These are phyloP conservation scores for Dactylis glomerata DNA, from an alignment of 176 grass and related monocot species.

Conservation along the genomic window DNA sequence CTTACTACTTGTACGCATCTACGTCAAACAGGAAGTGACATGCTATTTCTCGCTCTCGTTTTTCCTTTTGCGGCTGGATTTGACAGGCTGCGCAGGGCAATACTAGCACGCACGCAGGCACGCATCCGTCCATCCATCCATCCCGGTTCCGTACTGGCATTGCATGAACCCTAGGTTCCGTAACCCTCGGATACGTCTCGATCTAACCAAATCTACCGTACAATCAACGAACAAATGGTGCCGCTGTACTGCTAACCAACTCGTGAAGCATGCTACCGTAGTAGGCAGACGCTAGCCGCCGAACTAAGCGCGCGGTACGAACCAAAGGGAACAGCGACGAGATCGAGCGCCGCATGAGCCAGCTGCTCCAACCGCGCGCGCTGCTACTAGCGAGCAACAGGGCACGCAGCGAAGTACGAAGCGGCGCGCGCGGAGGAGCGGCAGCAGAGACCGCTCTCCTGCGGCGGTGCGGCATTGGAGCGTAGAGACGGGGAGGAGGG, in stretches of 20 bases:
- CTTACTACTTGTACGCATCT: background rate
- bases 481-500: background rate
- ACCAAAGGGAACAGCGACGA: background rate
- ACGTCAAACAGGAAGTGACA: background rate
- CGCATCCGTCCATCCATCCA: background rate
- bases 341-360: background rate
- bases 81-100: background rate
- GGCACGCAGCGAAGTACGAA: too few species aligned
- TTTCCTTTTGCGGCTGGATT: background rate
- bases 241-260: background rate
- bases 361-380: background rate
- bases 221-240: background rate
- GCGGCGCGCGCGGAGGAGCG: background rate
- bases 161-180: background rate
- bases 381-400: background rate
- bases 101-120: too few species aligned
- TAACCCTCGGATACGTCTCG: background rate
- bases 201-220: background rate
- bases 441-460: background rate
- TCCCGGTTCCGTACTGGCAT: background rate
- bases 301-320: background rate
- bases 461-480: background rate
- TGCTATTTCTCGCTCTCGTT: background rate
- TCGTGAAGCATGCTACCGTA: background rate
- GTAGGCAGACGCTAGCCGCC: too few species aligned